These are phyloP conservation scores for Withania somnifera DNA, from an alignment of 305 asterid species.

Conservation along the genomic window DNA sequence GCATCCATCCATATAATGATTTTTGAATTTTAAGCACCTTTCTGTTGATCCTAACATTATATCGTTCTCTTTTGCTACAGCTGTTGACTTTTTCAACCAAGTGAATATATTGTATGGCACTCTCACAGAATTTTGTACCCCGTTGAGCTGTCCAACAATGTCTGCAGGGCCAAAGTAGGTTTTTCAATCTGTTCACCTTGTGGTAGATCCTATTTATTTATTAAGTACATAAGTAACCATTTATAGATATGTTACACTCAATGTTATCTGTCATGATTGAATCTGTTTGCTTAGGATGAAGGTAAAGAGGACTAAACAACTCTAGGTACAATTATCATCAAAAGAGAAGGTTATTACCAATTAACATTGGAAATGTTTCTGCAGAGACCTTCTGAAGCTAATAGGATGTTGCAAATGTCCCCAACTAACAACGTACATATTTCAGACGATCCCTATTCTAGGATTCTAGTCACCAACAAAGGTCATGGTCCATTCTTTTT, in stretches of 20 bases:
- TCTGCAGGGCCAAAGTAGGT: constrained; percentile 59
- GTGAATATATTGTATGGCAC: constrained; percentile 43
- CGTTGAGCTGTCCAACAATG: constrained; percentile 48
- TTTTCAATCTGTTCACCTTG: not conserved
- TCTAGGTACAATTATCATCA: not conserved
- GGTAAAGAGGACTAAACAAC: not conserved
- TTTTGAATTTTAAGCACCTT: not conserved
- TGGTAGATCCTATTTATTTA: not conserved
- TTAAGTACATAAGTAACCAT: not conserved
- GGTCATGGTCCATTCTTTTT: not conserved
- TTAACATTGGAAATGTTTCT: not conserved
- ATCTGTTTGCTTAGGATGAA: not conserved
- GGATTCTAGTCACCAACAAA: not conserved
- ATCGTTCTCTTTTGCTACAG: constrained; percentile 19
- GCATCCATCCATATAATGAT: not conserved
- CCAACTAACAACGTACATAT: not conserved
- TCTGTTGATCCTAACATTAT: not conserved
- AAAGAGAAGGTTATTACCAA: not conserved
- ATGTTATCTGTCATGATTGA: not conserved
- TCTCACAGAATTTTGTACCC: constrained; percentile 58
- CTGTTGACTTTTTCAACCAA: constrained; percentile 54
- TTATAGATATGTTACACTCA: not conserved
- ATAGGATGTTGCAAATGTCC: not conserved
- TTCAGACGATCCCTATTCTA: not conserved
- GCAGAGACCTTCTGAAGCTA: not conserved